Evolutionary conservation across 2,329 filamentous ascomycete species (phyloP).

Genomic region (Venturia pyrina): DNA sequence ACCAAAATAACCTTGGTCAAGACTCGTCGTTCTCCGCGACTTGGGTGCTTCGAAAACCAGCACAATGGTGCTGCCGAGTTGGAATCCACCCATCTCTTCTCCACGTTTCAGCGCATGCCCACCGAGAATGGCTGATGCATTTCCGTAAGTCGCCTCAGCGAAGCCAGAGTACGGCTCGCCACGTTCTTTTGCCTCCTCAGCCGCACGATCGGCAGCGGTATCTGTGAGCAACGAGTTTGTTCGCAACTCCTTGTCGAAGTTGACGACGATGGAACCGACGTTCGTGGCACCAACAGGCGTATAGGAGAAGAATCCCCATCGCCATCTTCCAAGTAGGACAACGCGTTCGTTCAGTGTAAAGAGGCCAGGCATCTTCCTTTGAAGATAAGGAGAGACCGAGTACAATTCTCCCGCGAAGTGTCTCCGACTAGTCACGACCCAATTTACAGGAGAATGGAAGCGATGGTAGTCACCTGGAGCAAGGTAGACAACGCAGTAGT

Average conservation of each 20-base stretch:
- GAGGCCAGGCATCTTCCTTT: constrained; percentile 81
- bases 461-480: constrained; percentile 97
- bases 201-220: constrained; percentile 78
- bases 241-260: constrained; percentile 89
- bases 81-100: constrained; percentile 97
- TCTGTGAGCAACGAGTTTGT: constrained; percentile 90
- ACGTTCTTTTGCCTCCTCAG: constrained; percentile 62
- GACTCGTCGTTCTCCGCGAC: constrained; percentile 41
- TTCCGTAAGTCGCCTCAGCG: constrained; percentile 78
- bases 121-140: constrained; percentile 64
- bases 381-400: constrained; percentile 89
- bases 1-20: constrained; percentile 51
- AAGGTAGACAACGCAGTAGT: constrained; percentile 92
- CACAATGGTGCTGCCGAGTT: constrained; percentile 88
- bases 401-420: constrained; percentile 96
- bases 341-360: constrained; percentile 97
- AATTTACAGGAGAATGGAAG: constrained; percentile 90
- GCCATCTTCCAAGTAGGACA: constrained; percentile 86
- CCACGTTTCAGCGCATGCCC: constrained; percentile 78
- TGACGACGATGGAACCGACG: constrained; percentile 91
- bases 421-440: constrained; percentile 90
- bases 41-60: constrained; percentile 91
- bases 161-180: constrained; percentile 86
- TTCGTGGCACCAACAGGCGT: constrained; percentile 95
- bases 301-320: constrained; percentile 95